These are phyloP conservation scores for Pythium vanterpoolii DNA, from an alignment of 352 stramenopile species.

Conservation along the genomic window DNA sequence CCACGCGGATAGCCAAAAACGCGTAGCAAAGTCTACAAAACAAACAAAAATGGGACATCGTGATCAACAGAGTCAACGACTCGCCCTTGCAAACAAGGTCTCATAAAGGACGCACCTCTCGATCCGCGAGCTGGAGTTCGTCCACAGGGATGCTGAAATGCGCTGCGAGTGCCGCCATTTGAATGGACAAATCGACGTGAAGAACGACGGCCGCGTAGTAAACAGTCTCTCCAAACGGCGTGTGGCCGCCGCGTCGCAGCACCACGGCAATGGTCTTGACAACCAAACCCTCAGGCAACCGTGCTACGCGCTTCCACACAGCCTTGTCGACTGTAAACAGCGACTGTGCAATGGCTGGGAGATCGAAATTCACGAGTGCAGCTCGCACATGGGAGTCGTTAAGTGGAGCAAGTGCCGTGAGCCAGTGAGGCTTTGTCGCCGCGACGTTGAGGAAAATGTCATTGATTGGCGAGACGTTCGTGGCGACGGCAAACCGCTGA, in stretches of 20 bases:
- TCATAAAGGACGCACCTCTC: conserved; percentile 31
- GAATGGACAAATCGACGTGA: conserved; percentile 43
- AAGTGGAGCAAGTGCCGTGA: conserved; percentile 18
- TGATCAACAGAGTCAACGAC: not conserved
- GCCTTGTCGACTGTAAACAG: conserved; percentile 28
- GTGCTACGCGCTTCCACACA: conserved; percentile 17
- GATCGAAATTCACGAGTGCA: conserved; percentile 25
- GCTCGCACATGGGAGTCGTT: conserved; percentile 31
- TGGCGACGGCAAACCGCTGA: conserved; percentile 25
- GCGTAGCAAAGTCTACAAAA: conserved; percentile 45
- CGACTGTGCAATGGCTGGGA: conserved; percentile 16
- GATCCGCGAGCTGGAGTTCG: conserved; percentile 42
- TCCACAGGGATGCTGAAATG: conserved; percentile 23
- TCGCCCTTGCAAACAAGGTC: not conserved
- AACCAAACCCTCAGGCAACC: conserved; percentile 28
- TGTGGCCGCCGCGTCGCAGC: conserved; percentile 16
- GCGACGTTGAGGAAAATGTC: not conserved
- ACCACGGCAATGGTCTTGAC: conserved; percentile 68
- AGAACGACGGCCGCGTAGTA: conserved; percentile 52
- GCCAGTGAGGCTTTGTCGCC: conserved; percentile 10
- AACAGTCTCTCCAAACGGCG: not conserved
- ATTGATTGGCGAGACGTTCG: not conserved
- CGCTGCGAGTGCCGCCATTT: conserved; percentile 38
- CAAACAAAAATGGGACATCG: not conserved
- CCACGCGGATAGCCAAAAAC: conserved; percentile 66